Conservation (phyloP, 768 basidiomycete species). For the Pisolithus orientalis region DNA sequence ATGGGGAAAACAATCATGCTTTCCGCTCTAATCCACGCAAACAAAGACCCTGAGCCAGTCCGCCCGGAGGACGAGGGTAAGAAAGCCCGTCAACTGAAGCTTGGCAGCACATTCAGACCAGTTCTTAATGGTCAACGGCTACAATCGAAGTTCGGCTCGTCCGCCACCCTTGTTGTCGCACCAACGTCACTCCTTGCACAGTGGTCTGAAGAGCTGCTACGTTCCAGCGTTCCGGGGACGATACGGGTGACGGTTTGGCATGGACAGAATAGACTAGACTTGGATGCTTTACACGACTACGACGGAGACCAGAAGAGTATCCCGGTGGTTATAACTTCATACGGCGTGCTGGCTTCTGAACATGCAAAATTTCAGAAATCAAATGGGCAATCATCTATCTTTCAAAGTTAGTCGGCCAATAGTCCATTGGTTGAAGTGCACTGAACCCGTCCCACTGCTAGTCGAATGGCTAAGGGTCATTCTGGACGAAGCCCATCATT, state of each 20-base stretch:
- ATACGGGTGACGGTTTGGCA: slow-evolving; percentile 77
- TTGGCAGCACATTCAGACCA: slow-evolving; percentile 59
- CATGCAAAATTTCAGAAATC: slow-evolving; percentile 64
- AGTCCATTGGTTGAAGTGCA: neutral
- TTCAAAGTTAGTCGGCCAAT: slow-evolving; percentile 50
- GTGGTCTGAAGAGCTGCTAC: slow-evolving; percentile 88
- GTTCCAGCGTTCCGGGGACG: slow-evolving; percentile 69
- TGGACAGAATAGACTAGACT: slow-evolving; percentile 75
- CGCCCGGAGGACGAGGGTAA: slow-evolving; percentile 22
- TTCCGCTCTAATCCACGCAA: slow-evolving; percentile 82
- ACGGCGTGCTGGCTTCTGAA: slow-evolving; percentile 88
- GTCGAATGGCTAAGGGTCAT: slow-evolving; percentile 80
- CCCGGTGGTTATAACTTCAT: slow-evolving; percentile 86
- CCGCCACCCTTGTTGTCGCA: slow-evolving; percentile 84
- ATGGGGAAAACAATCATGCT: slow-evolving; percentile 96
- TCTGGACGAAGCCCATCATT: slow-evolving; percentile 92
- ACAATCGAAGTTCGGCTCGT: slow-evolving; percentile 27
- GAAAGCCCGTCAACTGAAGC: slow-evolving; percentile 47
- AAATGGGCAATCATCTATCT: slow-evolving; percentile 49
- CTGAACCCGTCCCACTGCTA: slow-evolving; percentile 23
- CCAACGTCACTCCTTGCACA: slow-evolving; percentile 89
- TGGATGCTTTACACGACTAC: slow-evolving; percentile 55
- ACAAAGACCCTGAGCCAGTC: slow-evolving; percentile 42
- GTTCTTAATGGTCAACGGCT: slow-evolving; percentile 27
- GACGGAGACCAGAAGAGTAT: slow-evolving; percentile 46